Conservation (phyloP, 768 basidiomycete species). For the button mushroom (Agaricus bisporus) region DNA sequence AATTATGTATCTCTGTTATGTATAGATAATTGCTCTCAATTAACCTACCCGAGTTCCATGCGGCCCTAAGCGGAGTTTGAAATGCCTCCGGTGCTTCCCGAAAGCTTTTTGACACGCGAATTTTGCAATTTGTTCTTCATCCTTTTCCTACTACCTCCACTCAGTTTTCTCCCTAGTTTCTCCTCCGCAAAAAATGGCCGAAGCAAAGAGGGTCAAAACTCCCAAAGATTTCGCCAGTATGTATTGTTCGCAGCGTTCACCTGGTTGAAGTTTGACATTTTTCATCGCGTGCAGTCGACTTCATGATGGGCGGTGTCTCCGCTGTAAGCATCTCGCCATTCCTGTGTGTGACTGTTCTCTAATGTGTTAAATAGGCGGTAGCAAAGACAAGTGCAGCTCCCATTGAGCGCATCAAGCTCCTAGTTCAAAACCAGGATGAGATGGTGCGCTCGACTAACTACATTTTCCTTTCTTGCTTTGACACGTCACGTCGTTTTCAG, state of each 20-base stretch:
- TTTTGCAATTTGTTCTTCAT: conserved; percentile 27
- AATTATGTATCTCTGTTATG: too few relatives aligned
- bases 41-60: background rate
- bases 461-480: conserved; percentile 14
- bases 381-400: conserved; percentile 99
- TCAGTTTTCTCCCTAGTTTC: conserved; percentile 26
- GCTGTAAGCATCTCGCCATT: conserved; percentile 47
- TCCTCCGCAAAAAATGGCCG: conserved; percentile 67
- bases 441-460: conserved; percentile 56
- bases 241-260: conserved; percentile 22
- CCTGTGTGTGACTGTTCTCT: conserved; percentile 11
- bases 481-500: conserved; percentile 41
- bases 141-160: conserved; percentile 38
- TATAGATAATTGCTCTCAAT: too few relatives aligned
- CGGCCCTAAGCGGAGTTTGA: conserved; percentile 35
- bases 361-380: conserved; percentile 61
- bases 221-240: conserved; percentile 86
- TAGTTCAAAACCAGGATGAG: conserved; percentile 99
- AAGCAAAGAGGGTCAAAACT: conserved; percentile 77
- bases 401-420: conserved; percentile 99
- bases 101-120: conserved; percentile 39
- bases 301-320: conserved; percentile 95
- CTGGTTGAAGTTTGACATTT: conserved; percentile 7
- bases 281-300: conserved; percentile 58
- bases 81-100: conserved; percentile 43